Percentiles rank a stretch among this genome's conserved stretches.
These are phyloP conservation scores for Hanseniaspora uvarum DNA, from an alignment of 1,139 yeast species.

Conservation along the genomic window DNA sequence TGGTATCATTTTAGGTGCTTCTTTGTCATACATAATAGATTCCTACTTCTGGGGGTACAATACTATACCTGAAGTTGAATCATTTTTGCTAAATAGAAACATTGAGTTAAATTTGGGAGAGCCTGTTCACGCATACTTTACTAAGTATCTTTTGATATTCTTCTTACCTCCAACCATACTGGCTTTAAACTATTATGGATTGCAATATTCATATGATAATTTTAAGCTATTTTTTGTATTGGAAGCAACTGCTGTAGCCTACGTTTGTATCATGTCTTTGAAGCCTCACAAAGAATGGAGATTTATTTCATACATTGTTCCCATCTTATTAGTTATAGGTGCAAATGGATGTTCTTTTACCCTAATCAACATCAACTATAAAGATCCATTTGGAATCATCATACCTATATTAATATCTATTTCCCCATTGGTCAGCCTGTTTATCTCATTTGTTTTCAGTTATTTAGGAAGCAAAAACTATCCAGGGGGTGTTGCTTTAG, in stretches of 20 bases:
- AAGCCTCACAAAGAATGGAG: constrained; percentile 96
- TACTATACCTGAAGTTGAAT: constrained; percentile 60
- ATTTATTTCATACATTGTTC: constrained; percentile 65
- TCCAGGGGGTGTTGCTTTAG: constrained; percentile 78
- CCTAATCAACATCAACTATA: constrained; percentile 31
- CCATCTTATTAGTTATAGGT: constrained; percentile 55
- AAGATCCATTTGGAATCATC: constrained; percentile 31
- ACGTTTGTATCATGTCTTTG: constrained; percentile 53
- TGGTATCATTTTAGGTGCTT: constrained; percentile 50
- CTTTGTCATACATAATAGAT: constrained; percentile 47
- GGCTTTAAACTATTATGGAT: constrained; percentile 33
- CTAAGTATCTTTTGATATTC: constrained; percentile 45
- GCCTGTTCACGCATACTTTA: constrained; percentile 60
- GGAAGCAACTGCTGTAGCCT: constrained; percentile 43
- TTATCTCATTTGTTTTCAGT: constrained; percentile 44
- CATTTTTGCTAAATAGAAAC: constrained; percentile 55
- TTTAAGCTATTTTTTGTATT: constrained; percentile 25
- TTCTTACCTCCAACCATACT: constrained; percentile 54
- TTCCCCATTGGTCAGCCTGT: constrained; percentile 32
- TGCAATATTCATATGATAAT: constrained; percentile 31
- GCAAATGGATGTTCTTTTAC: constrained; percentile 51
- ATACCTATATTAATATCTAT: constrained; percentile 29
- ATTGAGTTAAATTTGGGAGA: constrained; percentile 67
- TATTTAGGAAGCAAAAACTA: constrained; percentile 64
- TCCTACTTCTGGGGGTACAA: constrained; percentile 60